Conservation (phyloP, 805 yeast species). For the Wickerhamiella hasegawae region DNA sequence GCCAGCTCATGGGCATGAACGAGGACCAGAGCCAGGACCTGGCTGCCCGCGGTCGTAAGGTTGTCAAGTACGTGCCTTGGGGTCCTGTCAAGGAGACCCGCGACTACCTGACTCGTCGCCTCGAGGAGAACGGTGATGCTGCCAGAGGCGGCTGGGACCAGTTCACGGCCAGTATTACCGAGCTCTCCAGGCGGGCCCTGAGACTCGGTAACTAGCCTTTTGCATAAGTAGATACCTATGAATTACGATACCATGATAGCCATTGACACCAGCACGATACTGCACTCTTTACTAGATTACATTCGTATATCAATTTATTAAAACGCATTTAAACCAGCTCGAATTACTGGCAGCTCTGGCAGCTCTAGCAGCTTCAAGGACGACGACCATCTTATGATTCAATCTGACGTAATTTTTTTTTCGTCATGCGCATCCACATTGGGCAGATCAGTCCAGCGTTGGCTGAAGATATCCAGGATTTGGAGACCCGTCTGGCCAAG, state of each 20-base stretch:
- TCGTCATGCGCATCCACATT: conserved; percentile 36
- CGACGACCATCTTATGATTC: too few relatives aligned
- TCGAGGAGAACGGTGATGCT: conserved; percentile 83
- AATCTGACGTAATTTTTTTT: too few relatives aligned
- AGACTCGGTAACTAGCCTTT: too few relatives aligned
- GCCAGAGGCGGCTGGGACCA: conserved; percentile 18
- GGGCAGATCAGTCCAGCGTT: conserved; percentile 49
- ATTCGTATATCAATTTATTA: too few relatives aligned
- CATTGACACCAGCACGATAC: too few relatives aligned
- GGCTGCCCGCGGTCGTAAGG: conserved; percentile 48
- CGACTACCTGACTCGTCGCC: conserved; percentile 72
- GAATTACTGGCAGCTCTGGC: too few relatives aligned
- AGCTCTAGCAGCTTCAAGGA: too few relatives aligned
- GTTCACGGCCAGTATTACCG: conserved; percentile 4
- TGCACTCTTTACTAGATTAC: too few relatives aligned
- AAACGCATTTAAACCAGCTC: too few relatives aligned
- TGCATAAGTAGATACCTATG: too few relatives aligned
- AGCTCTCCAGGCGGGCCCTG: neutral
- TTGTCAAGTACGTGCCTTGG: conserved; percentile 94
- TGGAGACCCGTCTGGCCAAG: conserved; percentile 40
- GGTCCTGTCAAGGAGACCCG: conserved; percentile 92
- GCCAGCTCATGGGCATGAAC: conserved; percentile 91
- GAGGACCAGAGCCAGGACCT: conserved; percentile 72
- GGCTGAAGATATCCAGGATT: conserved; percentile 28
- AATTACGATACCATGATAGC: too few relatives aligned